Evolutionary conservation across 495 filamentous ascomycete species (phyloP).

Genomic region (Bacidia rubella): DNA sequence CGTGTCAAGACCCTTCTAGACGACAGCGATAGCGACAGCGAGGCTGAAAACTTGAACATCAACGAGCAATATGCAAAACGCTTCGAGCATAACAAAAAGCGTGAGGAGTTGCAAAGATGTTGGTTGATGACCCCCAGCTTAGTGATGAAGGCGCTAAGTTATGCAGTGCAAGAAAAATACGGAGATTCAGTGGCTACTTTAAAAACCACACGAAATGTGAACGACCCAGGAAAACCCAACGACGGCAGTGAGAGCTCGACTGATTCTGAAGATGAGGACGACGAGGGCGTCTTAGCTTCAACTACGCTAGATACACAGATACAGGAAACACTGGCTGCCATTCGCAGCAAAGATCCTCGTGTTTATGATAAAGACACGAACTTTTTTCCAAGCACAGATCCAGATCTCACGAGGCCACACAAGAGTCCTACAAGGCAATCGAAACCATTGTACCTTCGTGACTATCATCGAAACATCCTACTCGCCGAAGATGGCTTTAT

Average conservation of each 20-base stretch:
- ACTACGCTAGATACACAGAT: conserved; percentile 76
- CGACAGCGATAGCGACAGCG: neutral
- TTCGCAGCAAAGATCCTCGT: conserved; percentile 75
- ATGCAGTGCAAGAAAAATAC: conserved; percentile 74
- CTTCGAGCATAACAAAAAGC: conserved; percentile 94
- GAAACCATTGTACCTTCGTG: conserved; percentile 73
- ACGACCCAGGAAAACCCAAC: conserved; percentile 24
- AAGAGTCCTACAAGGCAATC: conserved; percentile 39
- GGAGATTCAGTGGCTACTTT: conserved; percentile 32
- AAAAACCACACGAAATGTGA: conserved; percentile 15
- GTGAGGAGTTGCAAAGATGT: conserved; percentile 76
- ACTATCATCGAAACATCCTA: conserved; percentile 83
- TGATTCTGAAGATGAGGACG: conserved; percentile 72
- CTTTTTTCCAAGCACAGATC: conserved; percentile 60
- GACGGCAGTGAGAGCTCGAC: conserved; percentile 36
- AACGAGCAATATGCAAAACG: conserved; percentile 80
- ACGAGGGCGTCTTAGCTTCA: conserved; percentile 71
- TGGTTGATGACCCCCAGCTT: too few relatives aligned
- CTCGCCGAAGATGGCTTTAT: conserved; percentile 40
- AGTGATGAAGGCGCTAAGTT: too few relatives aligned
- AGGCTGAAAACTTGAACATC: conserved; percentile 27
- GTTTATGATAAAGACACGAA: conserved; percentile 67
- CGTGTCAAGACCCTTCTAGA: conserved; percentile 23
- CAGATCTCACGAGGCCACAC: conserved; percentile 25
- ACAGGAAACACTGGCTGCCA: conserved; percentile 67